Percentiles rank a stretch among this genome's conserved stretches.
Conservation (phyloP, 495 filamentous ascomycete species). For the Aspergillus homomorphus region DNA sequence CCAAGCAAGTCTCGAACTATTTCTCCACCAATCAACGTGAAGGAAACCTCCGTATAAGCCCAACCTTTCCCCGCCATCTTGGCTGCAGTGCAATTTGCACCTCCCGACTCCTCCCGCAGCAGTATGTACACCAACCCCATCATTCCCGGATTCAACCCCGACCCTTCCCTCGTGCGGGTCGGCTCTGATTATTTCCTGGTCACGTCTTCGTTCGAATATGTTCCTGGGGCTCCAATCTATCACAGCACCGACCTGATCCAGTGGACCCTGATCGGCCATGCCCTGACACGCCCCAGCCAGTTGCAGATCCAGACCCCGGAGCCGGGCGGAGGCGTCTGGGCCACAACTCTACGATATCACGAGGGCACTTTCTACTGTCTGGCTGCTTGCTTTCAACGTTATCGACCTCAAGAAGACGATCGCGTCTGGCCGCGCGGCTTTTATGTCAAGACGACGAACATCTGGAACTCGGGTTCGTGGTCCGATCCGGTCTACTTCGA, state of each 20-base stretch:
- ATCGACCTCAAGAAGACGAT: constrained; percentile 42
- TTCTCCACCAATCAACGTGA: constrained; percentile 3
- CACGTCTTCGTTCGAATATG: constrained; percentile 49
- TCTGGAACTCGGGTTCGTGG: constrained; percentile 47
- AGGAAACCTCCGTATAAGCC: background rate
- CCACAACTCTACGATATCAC: constrained; percentile 42
- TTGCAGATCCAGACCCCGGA: constrained; percentile 58
- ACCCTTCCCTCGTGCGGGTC: constrained; percentile 42
- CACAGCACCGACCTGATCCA: constrained; percentile 44
- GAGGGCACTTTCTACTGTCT: constrained; percentile 38
- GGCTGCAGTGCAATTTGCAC: background rate
- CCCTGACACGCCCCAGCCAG: constrained; percentile 56
- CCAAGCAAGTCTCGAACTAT: background rate
- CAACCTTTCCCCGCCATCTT: background rate
- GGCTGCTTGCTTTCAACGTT: constrained; percentile 40
- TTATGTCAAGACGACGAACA: constrained; percentile 45
- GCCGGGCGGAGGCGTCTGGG: constrained; percentile 48
- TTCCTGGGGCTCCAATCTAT: constrained; percentile 47
- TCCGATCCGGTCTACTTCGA: constrained; percentile 50
- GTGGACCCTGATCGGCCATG: constrained; percentile 52
- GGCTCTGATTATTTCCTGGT: constrained; percentile 40
- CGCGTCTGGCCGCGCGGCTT: constrained; percentile 47
- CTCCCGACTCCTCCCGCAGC: background rate
- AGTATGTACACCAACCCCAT: constrained; percentile 32
- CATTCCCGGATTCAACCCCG: constrained; percentile 42